Conservation (phyloP, 805 yeast genomes). For the Candida odintsovae region DNA sequence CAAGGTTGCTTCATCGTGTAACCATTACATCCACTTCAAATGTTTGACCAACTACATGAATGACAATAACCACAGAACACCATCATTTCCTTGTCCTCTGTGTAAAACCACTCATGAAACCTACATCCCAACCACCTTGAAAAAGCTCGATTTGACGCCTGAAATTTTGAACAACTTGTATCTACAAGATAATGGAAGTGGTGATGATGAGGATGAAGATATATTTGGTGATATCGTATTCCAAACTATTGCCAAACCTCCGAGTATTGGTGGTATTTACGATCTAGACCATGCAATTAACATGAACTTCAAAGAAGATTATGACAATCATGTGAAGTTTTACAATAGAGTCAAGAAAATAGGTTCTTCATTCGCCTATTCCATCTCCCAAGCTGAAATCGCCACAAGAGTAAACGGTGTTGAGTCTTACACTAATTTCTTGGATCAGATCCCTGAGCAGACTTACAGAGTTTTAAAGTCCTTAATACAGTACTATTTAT, state of each 20-base stretch:
- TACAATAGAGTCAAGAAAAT: conserved; percentile 1
- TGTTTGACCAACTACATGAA: conserved; percentile 68
- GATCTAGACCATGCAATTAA: conserved; percentile 4
- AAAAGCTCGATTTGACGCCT: background rate
- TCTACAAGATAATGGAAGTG: background rate
- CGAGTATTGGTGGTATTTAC: background rate
- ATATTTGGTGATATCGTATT: background rate
- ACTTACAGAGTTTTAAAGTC: conserved; percentile 32
- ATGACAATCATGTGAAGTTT: background rate
- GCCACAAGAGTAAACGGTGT: conserved; percentile 43
- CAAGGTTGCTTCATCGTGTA: conserved; percentile 54
- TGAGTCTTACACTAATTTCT: conserved; percentile 26
- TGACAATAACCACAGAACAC: conserved; percentile 50
- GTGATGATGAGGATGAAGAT: background rate
- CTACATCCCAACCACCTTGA: conserved; percentile 52
- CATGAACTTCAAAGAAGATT: background rate
- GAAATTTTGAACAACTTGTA: background rate
- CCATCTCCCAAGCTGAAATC: conserved; percentile 55
- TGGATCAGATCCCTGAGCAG: conserved; percentile 32
- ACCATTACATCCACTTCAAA: conserved; percentile 84
- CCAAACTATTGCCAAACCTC: background rate
- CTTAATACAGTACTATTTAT: conserved; percentile 15
- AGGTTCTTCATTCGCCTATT: conserved; percentile 25
- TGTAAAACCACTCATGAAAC: conserved; percentile 81
- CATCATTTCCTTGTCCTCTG: conserved; percentile 85